Evolutionary conservation across 2,329 filamentous ascomycete species (phyloP), one percentile per base, ranked within the genome.

Genomic region (Cladophialophora bantiana): DNA sequence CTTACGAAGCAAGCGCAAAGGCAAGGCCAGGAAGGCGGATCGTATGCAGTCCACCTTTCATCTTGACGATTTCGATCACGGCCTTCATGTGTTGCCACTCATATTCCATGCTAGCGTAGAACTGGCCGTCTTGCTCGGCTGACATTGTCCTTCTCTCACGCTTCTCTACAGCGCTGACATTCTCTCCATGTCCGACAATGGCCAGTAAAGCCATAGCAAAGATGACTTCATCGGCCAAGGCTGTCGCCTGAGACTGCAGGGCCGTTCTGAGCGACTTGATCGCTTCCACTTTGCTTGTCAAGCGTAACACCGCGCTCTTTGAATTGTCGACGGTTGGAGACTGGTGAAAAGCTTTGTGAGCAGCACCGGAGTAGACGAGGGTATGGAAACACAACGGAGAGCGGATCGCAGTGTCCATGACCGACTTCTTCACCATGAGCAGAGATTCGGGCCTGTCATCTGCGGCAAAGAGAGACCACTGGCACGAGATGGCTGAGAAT

Each of bases 301-400:
- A 32, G n/a, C 62, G 62, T 38, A 64, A 55, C 4, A 64, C 9
- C 6, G 53, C 53, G 54, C 62, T 64, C 31, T 58, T 59, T n/a
- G 38, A 35, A 42, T 64, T 57, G 54, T 64, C 42, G 10, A 64
- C 53, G 3, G 20, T 34, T 4, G 36, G 62, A 35, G 62, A 48
- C 53, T 64, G 62, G 42, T 64, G 54, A 18, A 64, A 64, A 38
- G 62, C 62, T 52, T 64, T 64, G 20, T 64, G 62, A 9, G 62
- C 57, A 35, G 62, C 62, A 36, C 62, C 62, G 6, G 62, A 31
- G 20, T 58, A 64, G 42, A 64, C 45, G 7, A 64, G 45, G 32
- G 54, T 59, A 45, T 64, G 26, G 34, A 64, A 64, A 26, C 53
- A 58, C 34, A 64, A 45, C 1, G 62, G 62, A 15, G 54, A 64